A percentile compares a stretch with the other conserved stretches of the same genome.
phyloP scores from a whole-genome alignment of 768 basidiomycete species.

The Lentinula aciculospora region DNA sequence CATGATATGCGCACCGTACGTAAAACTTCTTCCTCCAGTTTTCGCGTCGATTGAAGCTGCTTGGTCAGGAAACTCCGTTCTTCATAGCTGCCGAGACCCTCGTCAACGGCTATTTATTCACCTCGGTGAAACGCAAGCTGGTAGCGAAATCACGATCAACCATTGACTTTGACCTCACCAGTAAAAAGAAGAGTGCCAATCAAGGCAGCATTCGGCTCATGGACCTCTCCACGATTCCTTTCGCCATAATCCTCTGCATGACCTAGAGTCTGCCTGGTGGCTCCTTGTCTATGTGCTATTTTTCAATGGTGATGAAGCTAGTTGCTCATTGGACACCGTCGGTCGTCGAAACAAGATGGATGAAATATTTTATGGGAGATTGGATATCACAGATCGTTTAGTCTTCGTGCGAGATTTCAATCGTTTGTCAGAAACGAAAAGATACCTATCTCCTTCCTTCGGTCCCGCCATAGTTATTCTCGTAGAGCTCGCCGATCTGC shows the following conservation, averaged over 20 bases:
- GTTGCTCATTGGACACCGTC: neutral
- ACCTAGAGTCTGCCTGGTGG: neutral
- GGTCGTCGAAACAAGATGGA: neutral
- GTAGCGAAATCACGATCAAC: neutral
- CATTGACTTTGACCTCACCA: neutral
- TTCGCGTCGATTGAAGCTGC: neutral
- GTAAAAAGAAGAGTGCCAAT: neutral
- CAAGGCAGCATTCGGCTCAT: no score
- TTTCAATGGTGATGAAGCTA: neutral
- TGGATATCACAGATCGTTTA: neutral
- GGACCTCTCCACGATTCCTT: neutral
- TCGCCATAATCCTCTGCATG: neutral
- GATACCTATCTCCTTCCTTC: neutral
- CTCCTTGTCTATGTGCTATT: neutral
- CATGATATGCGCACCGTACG: neutral
- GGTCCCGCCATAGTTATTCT: neutral
- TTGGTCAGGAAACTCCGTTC: neutral
- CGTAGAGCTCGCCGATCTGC: neutral
- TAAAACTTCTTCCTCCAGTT: neutral
- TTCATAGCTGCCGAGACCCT: neutral
- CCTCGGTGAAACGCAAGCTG: neutral
- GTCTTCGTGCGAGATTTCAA: neutral
- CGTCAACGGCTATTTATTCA: neutral
- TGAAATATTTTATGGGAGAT: neutral
- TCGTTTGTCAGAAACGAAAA: neutral